Evolutionary conservation across 306 rosid genomes (phyloP), one percentile per base, ranked within the genome.

Genomic region (Vachellia collinsii): DNA sequence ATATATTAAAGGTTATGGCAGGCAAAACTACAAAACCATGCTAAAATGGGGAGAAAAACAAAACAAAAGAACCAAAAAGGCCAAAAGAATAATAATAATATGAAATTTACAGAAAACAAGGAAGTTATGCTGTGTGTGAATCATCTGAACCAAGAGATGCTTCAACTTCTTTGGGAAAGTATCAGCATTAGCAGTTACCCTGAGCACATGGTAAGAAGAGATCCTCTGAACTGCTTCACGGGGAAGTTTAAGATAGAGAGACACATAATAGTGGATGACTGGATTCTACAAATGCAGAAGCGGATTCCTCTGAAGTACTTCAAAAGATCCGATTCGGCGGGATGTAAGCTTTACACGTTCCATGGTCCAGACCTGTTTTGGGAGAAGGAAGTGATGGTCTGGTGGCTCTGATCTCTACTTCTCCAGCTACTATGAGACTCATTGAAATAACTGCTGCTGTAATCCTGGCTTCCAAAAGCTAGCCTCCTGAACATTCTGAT

Each of bases 401-500:
- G 80, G 74, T 81, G 16, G 3, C 70, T 74, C 0, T 77, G 85
- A 20, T 92, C 94, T 75, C 91, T 86, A 79, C 90, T 92, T 94
- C 90, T 91, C 97, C 92, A 93, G 84, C 96, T 91, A 81, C 93
- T 89, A 41, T 88, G 92, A 71, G 90, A 84, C 50, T 79, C 89
- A 61, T 90, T 87, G 6, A 83, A 90, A 83, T 83, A 83, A 42
- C 72, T 88, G 1, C 92, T 79, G 79, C 92, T 90, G 84, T 76
- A 54, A 17, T 89, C 98, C 76, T 92, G 97, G 83, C 96, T 95
- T 2, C 92, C 99, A 61, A 95, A 95, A 23, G 99, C 99, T 98
- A 93, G 90, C 74, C 94, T 90, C 67, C 87, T 94, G 84, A 93
- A 91, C 94, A 93, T 90, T 87, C 88, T 91, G 67, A 93, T 95